Base-by-base conservation (phyloP, 75 land plant genomes). In the Azolla pinnata region DNA sequence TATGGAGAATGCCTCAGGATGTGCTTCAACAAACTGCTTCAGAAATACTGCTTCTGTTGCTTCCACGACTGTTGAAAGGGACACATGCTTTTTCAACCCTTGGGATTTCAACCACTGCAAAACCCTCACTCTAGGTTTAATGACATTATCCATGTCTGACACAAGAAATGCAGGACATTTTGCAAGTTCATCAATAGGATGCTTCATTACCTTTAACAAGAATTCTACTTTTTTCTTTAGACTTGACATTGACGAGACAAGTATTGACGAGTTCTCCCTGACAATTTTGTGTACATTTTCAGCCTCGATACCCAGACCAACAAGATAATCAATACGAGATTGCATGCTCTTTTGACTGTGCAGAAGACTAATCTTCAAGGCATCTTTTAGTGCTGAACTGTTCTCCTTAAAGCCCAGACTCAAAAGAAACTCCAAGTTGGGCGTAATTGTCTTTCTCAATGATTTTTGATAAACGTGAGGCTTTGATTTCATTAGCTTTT, bases 221-320 rank as follows among this genome's bases (percentile, higher is more conserved):
- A 52, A 52, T 25, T 52, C 28, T 2, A 52, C 29, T 29, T 29
- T 18, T 25, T 26, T 23, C 25, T 52, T 52, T 16, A 52, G 2
- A 18, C 1, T 3, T 10, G 54, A 18, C 2, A 25, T 29, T 3
- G 29, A 2, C 25, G 29, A 25, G 14, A 52, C 29, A 23, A 52
- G 54, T 2, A 52, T 52, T 1, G 54, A 52, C 1, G 54, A 29
- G 4, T 1, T 25, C 14, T 52, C 54, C 27, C 54, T 23, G 28
- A 52, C 54, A 18, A 52, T 52, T 26, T 52, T 52, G 27, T 27
- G 29, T 1, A 52, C 54, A 52, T 52, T 29, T 1, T 18, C 54
- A 52, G 29, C 29, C 24, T 52, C 54, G 27, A 52, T 52, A 14
- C 54, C 54, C 24, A 52, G 54, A 18, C 29, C 29, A 2, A 27